Conservation (phyloP, 345 rosid species). For the Anastatica hierochuntica region DNA sequence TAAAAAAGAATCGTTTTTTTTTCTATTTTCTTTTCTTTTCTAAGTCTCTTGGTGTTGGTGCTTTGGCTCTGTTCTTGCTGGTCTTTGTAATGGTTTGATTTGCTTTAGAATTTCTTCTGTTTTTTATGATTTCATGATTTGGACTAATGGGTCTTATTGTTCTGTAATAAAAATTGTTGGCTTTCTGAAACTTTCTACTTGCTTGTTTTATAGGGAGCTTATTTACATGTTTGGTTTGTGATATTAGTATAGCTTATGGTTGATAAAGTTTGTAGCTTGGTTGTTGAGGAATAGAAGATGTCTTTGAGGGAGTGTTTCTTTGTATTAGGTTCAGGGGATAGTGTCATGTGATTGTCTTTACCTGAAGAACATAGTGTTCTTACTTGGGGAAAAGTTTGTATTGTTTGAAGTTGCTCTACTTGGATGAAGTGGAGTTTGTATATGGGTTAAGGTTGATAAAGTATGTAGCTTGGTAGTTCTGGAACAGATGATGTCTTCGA, state of each 20-base stretch:
- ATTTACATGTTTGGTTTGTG: neutral
- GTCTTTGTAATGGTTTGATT: conserved; percentile 6
- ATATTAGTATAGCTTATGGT: neutral
- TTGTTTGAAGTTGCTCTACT: too few relatives aligned
- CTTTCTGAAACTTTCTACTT: too few relatives aligned
- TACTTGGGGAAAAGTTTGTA: too few relatives aligned
- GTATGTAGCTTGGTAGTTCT: neutral
- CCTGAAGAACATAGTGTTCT: too few relatives aligned
- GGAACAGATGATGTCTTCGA: too few relatives aligned
- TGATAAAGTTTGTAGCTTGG: neutral
- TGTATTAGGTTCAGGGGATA: too few relatives aligned
- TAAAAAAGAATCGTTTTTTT: too few relatives aligned
- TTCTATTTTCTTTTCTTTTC: neutral
- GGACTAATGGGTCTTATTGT: neutral
- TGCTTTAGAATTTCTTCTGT: conserved; percentile 2
- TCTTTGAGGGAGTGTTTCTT: too few relatives aligned
- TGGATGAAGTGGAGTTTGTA: too few relatives aligned
- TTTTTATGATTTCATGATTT: conserved; percentile 18
- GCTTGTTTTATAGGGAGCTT: neutral
- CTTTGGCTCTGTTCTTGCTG: conserved; percentile 9
- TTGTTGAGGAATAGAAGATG: too few relatives aligned
- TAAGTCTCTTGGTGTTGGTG: conserved; percentile 15
- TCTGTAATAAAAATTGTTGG: conserved; percentile 18
- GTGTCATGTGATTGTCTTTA: too few relatives aligned
- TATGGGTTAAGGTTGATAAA: neutral